Percentiles rank a stretch among this genome's conserved stretches.
phyloP scores from a whole-genome alignment of 306 rosid species.

The Trifolium repens region DNA sequence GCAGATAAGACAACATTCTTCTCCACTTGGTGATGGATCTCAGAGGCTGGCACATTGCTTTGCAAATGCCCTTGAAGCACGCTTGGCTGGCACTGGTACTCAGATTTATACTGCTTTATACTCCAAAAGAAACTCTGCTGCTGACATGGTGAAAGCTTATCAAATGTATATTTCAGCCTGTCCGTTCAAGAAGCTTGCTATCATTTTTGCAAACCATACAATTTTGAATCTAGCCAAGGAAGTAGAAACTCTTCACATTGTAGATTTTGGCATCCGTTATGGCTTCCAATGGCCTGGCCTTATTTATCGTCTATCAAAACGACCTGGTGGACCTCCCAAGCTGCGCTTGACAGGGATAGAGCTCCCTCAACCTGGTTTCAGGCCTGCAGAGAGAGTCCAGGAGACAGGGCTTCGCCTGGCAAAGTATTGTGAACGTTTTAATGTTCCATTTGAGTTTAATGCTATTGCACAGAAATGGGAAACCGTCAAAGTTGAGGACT shows the following conservation, averaged over 20 bases:
- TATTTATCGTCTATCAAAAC: slow-evolving; percentile 59
- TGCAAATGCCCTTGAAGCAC: slow-evolving; percentile 69
- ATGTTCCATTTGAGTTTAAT: slow-evolving; percentile 70
- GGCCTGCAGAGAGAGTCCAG: slow-evolving; percentile 63
- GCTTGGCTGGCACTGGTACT: slow-evolving; percentile 66
- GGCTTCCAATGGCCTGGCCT: slow-evolving; percentile 92
- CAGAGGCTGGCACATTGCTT: slow-evolving; percentile 78
- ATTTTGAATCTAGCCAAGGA: slow-evolving; percentile 53
- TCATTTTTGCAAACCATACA: slow-evolving; percentile 58
- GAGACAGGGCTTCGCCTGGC: slow-evolving; percentile 79
- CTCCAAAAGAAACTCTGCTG: slow-evolving; percentile 52
- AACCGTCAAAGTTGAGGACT: slow-evolving; percentile 57
- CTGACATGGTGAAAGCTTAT: slow-evolving; percentile 64
- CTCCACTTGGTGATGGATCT: slow-evolving; percentile 65
- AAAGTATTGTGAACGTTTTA: slow-evolving; percentile 70
- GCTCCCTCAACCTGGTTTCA: slow-evolving; percentile 72
- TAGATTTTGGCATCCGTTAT: slow-evolving; percentile 81
- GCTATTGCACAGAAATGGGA: slow-evolving; percentile 75
- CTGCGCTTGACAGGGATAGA: slow-evolving; percentile 84
- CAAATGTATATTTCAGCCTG: slow-evolving; percentile 45
- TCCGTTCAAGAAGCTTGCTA: slow-evolving; percentile 63
- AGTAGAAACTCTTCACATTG: slow-evolving; percentile 58
- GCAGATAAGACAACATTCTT: slow-evolving; percentile 73
- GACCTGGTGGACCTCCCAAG: slow-evolving; percentile 75
- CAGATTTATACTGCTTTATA: slow-evolving; percentile 41